These are phyloP conservation scores for Aureobasidium zeae DNA, from an alignment of 2,329 filamentous ascomycete species.

Conservation along the genomic window DNA sequence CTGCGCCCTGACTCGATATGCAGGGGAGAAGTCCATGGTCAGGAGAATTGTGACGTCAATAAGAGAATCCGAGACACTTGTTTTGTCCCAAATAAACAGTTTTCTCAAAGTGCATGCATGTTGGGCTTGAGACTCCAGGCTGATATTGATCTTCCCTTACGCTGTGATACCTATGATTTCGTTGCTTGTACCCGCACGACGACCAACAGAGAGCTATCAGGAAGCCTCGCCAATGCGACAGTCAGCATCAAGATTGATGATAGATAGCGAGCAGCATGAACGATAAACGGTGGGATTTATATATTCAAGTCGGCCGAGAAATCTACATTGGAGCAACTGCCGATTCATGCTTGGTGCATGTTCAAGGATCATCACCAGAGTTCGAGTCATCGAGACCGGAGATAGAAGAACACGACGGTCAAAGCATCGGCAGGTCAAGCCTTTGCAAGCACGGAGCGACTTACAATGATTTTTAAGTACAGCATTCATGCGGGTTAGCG, in stretches of 20 bases:
- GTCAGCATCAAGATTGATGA: neutral
- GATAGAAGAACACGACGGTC: constrained; percentile 7
- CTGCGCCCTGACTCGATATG: neutral
- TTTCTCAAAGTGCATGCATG: neutral
- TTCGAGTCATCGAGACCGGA: constrained; percentile 8
- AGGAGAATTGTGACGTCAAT: neutral
- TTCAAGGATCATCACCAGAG: neutral
- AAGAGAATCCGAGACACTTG: neutral
- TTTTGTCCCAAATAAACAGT: neutral
- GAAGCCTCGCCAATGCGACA: too few species aligned
- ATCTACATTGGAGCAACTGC: too few species aligned
- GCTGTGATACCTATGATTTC: too few species aligned
- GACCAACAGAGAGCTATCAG: too few species aligned
- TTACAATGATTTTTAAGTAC: constrained; percentile 1
- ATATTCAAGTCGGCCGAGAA: too few species aligned
- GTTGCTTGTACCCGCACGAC: too few species aligned
- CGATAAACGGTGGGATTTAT: too few species aligned
- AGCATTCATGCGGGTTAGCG: constrained; percentile 10
- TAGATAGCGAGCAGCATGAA: constrained; percentile 10
- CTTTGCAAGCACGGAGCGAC: constrained; percentile 3
- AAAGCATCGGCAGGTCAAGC: constrained; percentile 12
- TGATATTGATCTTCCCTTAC: constrained; percentile 4
- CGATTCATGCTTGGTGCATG: neutral
- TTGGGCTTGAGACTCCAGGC: neutral
- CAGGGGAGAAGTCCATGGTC: neutral